Evolutionary conservation across 805 yeast species (phyloP), one percentile per base, ranked within the genome.

Genomic region (Metschnikowia koreensis): DNA sequence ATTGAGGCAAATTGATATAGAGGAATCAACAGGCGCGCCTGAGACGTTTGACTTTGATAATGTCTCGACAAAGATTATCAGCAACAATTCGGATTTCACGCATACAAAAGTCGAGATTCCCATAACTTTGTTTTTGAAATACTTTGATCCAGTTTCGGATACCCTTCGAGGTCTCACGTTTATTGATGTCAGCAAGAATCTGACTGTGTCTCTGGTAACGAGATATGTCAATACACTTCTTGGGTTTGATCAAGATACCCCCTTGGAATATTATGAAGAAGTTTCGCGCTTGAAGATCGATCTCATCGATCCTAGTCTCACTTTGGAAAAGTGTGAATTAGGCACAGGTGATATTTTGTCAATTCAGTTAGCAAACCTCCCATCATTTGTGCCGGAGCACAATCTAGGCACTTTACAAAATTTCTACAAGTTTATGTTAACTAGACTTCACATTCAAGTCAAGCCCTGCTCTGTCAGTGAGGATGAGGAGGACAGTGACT

Each of bases 161-260:
- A 65, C 73, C 6, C 64, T 89, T n/a, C 67, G 65, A n/a, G 96
- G 96, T 1, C 68, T 87, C 16, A 80, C 88, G 0, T 87, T 88
- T 60, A 64, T 76, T 3, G 67, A 75, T 16, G 82, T 87, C 1
- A 66, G 76, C 11, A 77, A 76, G 47, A 79, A 77, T 44, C 81
- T 78, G 17, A 61, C 65, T 0, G 66, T 85, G 7, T 69, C 71
- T 0, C 63, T 68, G 2, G 53, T 85, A 15, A 56, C 73, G 3
- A 74, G 75, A 11, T 63, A 71, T 1, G 50, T 86, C 9, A 73
- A 73, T 48, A 57, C 64, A 27, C 56, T 78, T 7, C 70, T 83
- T 58, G 75, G 74, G 2, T 70, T 77, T 47, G 64, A 66, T 13
- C 61, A 66, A 1, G 60, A 67, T 31, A 59, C 66, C 0, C 65